These are phyloP conservation scores for Solanum piurae DNA, from an alignment of 257 asterid species.

Conservation along the genomic window DNA sequence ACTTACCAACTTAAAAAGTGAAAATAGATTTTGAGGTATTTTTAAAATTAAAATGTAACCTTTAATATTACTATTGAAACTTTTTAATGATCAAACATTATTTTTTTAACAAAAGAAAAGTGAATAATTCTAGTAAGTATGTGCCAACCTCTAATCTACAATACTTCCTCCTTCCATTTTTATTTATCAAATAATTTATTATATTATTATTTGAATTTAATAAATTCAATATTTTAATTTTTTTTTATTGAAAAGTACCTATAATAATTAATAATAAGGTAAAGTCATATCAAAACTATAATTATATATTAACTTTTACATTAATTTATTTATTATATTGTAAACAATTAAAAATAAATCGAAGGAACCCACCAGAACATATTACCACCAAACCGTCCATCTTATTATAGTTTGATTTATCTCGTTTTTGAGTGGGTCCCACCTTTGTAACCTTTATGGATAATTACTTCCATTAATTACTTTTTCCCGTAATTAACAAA, in stretches of 20 bases:
- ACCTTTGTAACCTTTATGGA: background rate
- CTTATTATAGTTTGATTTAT: background rate
- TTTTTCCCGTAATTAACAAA: conserved; percentile 6
- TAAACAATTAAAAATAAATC: background rate
- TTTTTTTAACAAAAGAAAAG: background rate
- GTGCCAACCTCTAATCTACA: background rate
- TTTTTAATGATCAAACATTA: background rate
- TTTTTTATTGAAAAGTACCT: background rate
- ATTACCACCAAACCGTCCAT: background rate
- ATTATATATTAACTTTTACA: too few species aligned
- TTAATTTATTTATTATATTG: background rate
- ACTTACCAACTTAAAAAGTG: background rate
- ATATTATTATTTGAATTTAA: background rate
- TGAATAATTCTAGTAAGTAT: background rate
- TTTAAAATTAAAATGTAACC: background rate
- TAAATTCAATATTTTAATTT: too few species aligned
- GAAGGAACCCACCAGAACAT: background rate
- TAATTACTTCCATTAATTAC: background rate
- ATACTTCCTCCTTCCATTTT: background rate
- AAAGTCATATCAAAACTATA: too few species aligned
- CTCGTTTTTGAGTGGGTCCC: background rate
- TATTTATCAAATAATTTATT: background rate
- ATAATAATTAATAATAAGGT: too few species aligned
- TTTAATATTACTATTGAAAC: too few species aligned
- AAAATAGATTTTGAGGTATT: background rate